phyloP scores from a whole-genome alignment of 2,329 filamentous ascomycete genomes.

The Coniochaeta ligniaria region DNA sequence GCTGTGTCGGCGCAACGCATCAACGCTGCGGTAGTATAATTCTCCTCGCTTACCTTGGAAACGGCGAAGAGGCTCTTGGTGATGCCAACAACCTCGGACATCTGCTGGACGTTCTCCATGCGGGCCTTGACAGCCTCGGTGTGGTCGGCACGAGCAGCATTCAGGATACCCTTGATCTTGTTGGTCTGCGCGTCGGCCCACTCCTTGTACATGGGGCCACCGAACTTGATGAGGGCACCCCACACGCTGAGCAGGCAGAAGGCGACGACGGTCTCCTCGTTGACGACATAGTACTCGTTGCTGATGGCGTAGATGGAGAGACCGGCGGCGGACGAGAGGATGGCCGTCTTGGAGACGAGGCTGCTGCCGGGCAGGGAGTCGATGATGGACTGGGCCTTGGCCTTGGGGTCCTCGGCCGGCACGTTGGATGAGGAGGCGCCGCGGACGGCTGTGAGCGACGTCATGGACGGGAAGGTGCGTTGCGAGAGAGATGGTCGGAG shows the following conservation, averaged over 20 bases:
- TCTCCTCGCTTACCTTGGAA: slow-evolving; percentile 67
- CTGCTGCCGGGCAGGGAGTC: slow-evolving; percentile 89
- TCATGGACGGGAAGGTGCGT: slow-evolving; percentile 68
- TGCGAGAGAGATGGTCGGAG: slow-evolving; percentile 75
- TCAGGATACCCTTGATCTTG: slow-evolving; percentile 93
- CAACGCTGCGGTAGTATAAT: not conserved
- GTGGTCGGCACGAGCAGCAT: slow-evolving; percentile 89
- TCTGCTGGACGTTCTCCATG: slow-evolving; percentile 91
- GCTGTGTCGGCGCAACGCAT: not conserved
- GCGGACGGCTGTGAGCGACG: slow-evolving; percentile 60
- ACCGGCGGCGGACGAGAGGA: slow-evolving; percentile 88
- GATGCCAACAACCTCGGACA: slow-evolving; percentile 88
- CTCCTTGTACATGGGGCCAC: slow-evolving; percentile 82
- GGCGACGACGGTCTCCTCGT: slow-evolving; percentile 95
- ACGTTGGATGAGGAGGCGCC: slow-evolving; percentile 59
- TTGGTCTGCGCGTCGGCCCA: slow-evolving; percentile 86
- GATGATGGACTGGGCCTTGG: slow-evolving; percentile 93
- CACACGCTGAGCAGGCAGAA: slow-evolving; percentile 92
- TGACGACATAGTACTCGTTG: slow-evolving; percentile 99
- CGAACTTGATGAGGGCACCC: slow-evolving; percentile 86
- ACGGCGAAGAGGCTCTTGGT: slow-evolving; percentile 97
- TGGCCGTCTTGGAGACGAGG: slow-evolving; percentile 91
- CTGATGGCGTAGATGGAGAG: slow-evolving; percentile 91
- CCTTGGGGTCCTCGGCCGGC: slow-evolving; percentile 83
- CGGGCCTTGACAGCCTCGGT: slow-evolving; percentile 90